phyloP scores from a whole-genome alignment of 2,329 filamentous ascomycete genomes.

The Arthrobotrys musiformis region DNA sequence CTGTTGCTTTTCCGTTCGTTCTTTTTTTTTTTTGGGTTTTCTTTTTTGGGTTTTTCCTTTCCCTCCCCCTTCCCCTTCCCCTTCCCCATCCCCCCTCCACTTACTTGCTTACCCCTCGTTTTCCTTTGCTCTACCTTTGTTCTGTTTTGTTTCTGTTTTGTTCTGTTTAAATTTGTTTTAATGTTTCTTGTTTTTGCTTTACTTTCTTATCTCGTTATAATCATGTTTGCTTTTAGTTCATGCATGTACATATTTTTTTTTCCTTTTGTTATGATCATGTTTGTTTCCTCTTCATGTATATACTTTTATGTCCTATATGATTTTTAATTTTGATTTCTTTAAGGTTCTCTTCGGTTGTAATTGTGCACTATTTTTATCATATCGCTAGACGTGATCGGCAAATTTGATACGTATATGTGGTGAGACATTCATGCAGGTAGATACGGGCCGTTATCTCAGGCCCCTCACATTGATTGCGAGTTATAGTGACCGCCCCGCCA shows the following conservation, averaged over 20 bases:
- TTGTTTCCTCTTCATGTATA: background rate
- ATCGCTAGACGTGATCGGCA: too few relatives aligned
- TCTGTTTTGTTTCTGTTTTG: background rate
- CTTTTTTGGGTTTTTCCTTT: background rate
- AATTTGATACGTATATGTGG: too few relatives aligned
- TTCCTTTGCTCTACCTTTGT: background rate
- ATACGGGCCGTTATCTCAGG: too few relatives aligned
- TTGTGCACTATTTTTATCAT: too few relatives aligned
- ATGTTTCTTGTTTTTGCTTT: background rate
- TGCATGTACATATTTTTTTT: conserved; percentile 2
- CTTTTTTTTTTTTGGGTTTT: background rate
- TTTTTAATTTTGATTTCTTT: background rate
- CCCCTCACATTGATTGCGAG: too few relatives aligned
- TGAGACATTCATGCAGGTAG: too few relatives aligned
- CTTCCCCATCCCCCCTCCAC: background rate
- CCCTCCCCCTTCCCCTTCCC: background rate
- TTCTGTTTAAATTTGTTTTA: background rate
- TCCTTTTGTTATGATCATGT: background rate
- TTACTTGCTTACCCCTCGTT: background rate
- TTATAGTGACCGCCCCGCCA: too few relatives aligned
- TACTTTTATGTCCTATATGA: background rate
- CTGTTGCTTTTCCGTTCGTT: background rate
- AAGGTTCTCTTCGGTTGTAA: background rate
- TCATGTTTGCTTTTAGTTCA: background rate
- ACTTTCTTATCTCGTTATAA: background rate